phyloP scores from a whole-genome alignment of 495 filamentous ascomycete species.

The Annulohypoxylon bovei region DNA sequence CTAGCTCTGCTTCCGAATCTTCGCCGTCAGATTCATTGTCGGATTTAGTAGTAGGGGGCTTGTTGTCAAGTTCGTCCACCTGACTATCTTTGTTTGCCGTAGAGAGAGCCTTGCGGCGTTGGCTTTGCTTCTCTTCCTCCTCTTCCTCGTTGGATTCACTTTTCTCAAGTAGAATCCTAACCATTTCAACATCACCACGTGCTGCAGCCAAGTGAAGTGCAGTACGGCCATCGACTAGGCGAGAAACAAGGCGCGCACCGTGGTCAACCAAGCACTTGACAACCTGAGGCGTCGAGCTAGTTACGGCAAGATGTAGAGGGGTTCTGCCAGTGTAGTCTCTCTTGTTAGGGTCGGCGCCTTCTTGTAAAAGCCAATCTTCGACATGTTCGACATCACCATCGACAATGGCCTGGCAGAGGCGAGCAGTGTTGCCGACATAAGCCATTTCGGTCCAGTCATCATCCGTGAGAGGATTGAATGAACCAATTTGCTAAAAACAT shows the following conservation, averaged over 20 bases:
- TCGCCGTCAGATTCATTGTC: constrained; percentile 46
- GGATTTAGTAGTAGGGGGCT: constrained; percentile 30
- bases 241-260: constrained; percentile 74
- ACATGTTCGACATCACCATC: constrained; percentile 73
- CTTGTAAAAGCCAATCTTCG: constrained; percentile 71
- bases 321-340: constrained; percentile 84
- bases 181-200: constrained; percentile 72
- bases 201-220: constrained; percentile 81
- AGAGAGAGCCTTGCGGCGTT: constrained; percentile 51
- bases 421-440: constrained; percentile 76
- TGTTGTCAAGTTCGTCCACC: constrained; percentile 9
- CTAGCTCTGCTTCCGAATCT: constrained; percentile 51
- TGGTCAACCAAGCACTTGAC: constrained; percentile 76
- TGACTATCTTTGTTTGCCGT: constrained; percentile 5
- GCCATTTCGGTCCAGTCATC: constrained; percentile 85
- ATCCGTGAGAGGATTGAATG: constrained; percentile 81
- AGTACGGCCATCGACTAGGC: constrained; percentile 80
- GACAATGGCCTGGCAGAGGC: constrained; percentile 79
- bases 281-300: constrained; percentile 71
- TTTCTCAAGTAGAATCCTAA: constrained; percentile 73
- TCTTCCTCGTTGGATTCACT: constrained; percentile 76
- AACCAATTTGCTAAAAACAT: constrained; percentile 57
- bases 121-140: constrained; percentile 66
- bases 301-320: constrained; percentile 78
- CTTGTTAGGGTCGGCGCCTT: constrained; percentile 67